Evolutionary conservation across 75 land plant genomes (phyloP).

Genomic region (Pinus tabuliformis): DNA sequence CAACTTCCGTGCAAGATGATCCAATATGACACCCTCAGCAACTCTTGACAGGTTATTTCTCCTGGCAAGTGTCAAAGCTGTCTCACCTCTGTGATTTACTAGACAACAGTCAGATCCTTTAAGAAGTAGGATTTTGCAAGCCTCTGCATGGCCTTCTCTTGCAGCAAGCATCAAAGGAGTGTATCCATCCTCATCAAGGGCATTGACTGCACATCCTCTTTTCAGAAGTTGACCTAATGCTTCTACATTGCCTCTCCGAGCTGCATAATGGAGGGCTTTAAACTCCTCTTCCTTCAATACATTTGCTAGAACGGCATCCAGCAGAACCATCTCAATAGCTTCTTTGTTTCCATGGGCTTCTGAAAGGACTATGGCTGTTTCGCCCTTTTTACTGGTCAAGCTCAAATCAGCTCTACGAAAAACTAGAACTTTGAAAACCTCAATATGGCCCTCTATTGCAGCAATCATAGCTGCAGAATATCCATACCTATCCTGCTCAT

Average conservation of each 20-base stretch:
- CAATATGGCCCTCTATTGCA: conserved; percentile 35
- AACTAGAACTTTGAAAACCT: conserved; percentile 36
- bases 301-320: conserved; percentile 32
- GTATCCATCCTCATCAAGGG: conserved; percentile 41
- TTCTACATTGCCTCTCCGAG: conserved; percentile 28
- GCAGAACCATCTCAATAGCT: conserved; percentile 32
- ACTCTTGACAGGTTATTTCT: conserved; percentile 20
- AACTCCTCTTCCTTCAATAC: conserved; percentile 21
- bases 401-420: conserved; percentile 49
- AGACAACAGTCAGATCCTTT: conserved; percentile 28
- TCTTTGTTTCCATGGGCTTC: conserved; percentile 11
- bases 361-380: conserved; percentile 30
- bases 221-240: conserved; percentile 35
- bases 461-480: conserved; percentile 43
- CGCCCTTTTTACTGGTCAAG: conserved; percentile 28
- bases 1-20: conserved; percentile 41
- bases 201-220: conserved; percentile 29
- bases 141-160: conserved; percentile 50
- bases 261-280: conserved; percentile 48
- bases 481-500: conserved; percentile 32
- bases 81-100: conserved; percentile 30
- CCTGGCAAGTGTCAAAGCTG: conserved; percentile 45
- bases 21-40: conserved; percentile 42
- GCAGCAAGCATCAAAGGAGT: conserved; percentile 58
- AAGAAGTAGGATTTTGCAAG: conserved; percentile 37